phyloP scores from a whole-genome alignment of 192 early-diverging fungal genomes.

The Entomortierella beljakovae region DNA sequence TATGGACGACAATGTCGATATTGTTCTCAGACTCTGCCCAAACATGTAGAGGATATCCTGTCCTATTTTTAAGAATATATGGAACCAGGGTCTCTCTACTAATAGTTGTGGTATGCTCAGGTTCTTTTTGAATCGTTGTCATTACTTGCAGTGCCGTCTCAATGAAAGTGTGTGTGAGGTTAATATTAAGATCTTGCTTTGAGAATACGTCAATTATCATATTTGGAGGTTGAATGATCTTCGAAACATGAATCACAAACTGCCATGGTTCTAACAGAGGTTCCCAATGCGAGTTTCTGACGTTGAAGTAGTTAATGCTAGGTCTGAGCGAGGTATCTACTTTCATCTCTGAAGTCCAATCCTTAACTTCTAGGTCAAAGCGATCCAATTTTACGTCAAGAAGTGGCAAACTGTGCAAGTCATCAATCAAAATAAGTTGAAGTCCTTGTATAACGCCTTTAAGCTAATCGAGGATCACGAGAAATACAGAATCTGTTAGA shows the following conservation, averaged over 20 bases:
- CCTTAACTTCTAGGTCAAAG: conserved; percentile 79
- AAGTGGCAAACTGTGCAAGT: conserved; percentile 94
- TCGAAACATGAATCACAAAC: conserved; percentile 67
- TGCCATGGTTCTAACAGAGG: conserved; percentile 94
- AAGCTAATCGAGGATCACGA: conserved; percentile 56
- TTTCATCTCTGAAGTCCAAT: conserved; percentile 83
- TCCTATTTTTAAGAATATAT: conserved; percentile 90
- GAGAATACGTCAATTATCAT: conserved; percentile 75
- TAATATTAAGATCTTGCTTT: conserved; percentile 82
- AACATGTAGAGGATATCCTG: conserved; percentile 90
- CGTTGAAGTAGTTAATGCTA: conserved; percentile 94
- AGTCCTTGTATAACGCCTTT: conserved; percentile 74
- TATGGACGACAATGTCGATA: conserved; percentile 75
- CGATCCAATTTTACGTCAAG: conserved; percentile 86
- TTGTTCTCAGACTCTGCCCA: conserved; percentile 81
- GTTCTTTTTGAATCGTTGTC: conserved; percentile 57
- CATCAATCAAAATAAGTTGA: conserved; percentile 90
- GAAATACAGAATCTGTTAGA: not conserved
- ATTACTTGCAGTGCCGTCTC: conserved; percentile 74
- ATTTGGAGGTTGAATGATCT: conserved; percentile 50
- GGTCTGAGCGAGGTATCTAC: conserved; percentile 77
- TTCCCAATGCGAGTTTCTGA: conserved; percentile 99
- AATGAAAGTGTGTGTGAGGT: conserved; percentile 86
- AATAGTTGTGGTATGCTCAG: conserved; percentile 30
- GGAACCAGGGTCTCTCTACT: conserved; percentile 62